These are phyloP conservation scores for Phaeosphaeria sp. DNA, from an alignment of 2,329 filamentous ascomycete species.

Conservation along the genomic window DNA sequence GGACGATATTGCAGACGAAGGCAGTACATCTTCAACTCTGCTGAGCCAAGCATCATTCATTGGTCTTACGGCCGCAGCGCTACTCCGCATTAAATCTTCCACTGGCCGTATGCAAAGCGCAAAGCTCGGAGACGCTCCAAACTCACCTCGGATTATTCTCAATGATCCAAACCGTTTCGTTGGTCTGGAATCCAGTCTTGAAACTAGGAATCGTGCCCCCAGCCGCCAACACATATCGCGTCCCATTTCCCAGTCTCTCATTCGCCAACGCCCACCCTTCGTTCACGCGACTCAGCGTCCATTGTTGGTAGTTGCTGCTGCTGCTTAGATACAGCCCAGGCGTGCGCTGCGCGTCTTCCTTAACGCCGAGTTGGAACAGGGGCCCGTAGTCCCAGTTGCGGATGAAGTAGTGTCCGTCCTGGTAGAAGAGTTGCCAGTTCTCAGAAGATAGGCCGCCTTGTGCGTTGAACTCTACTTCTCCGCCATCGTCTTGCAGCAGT, in stretches of 20 bases:
- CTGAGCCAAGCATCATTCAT: not conserved
- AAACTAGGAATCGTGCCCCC: no score
- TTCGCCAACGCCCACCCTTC: not conserved
- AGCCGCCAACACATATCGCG: no score
- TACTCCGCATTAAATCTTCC: not conserved
- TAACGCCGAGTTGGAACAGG: not conserved
- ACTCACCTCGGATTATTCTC: not conserved
- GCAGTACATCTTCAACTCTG: not conserved
- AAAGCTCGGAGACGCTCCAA: no score
- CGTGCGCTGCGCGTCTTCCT: not conserved
- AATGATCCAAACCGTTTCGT: not conserved
- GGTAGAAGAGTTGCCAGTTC: not conserved
- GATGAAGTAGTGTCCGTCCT: not conserved
- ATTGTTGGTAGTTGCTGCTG: not conserved
- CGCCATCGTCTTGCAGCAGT: no score
- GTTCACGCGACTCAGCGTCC: not conserved
- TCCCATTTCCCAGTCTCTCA: not conserved
- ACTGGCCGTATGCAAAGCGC: not conserved
- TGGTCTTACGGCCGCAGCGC: not conserved
- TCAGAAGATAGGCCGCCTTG: not conserved
- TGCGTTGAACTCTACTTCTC: no score
- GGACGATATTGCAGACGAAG: not conserved
- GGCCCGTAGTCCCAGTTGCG: not conserved
- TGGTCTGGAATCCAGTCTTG: no score
- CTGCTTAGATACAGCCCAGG: not conserved